Evolutionary conservation across 2,329 filamentous ascomycete species (phyloP), one percentile per base, ranked within the genome.

Genomic region (Alternaria alternata): DNA sequence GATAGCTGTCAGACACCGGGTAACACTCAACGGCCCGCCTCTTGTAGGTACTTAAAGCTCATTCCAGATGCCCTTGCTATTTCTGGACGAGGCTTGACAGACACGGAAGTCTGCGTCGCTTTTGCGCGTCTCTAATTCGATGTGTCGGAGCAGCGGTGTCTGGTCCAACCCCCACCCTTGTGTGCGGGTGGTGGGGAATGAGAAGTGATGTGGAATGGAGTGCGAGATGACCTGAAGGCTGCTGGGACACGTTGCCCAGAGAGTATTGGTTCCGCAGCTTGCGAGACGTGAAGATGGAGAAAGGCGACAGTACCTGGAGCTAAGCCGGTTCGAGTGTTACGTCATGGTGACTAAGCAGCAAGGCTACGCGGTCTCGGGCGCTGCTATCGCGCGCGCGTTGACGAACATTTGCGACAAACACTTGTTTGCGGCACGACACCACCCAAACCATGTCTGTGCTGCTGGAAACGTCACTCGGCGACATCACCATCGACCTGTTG

Each of bases 401-500:
- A 36, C 24, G 54, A 62, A 65, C 63, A 41, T 67, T 64, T 68
- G 69, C 69, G 64, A 67, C 66, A 60, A 68, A 59, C 65, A 68
- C 59, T 44, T 34, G 32, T 34, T 38, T 43, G 48, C 44, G 51
- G 59, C 65, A 63, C 63, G 54, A 62, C 63, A 65, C 44, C 44
- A 11, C 56, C 51, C 55, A 52, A 58, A 66, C 51, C 65, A 98
- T 98, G 94, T 97, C 93, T 64, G 94, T 97, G 56, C 86, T 98
- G 30, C 85, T 99, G 51, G 94, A 99, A 81, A 97, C 95, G 34
- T 97, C 91, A 59, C 87, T 90, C 2, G 94, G 94, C 74, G 95
- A 99, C 79, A 91, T 99, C 74, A 94, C 97, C 66, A 93, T 98
- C 72, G 94, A 99, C 78, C 86, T 99, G 24, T 84, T 97, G 62